These are phyloP conservation scores for Ceratobasidium theobromae DNA, from an alignment of 1,284 basidiomycete genomes.

Conservation along the genomic window DNA sequence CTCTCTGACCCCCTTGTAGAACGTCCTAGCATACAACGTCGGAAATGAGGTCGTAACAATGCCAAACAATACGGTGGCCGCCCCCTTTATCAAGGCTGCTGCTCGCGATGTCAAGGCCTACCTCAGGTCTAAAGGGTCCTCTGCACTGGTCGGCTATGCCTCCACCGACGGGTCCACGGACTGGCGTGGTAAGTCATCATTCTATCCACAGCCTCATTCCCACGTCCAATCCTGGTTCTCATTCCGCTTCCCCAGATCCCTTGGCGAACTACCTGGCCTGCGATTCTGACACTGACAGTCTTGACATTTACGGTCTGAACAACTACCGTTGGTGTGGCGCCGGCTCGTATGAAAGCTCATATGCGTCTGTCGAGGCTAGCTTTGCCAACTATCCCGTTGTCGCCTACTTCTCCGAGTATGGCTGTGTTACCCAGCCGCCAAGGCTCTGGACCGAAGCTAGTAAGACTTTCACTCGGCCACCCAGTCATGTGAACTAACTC, in stretches of 20 bases:
- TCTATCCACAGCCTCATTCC: neutral
- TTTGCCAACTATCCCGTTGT: constrained; percentile 65
- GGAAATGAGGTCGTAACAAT: constrained; percentile 84
- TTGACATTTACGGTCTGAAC: constrained; percentile 85
- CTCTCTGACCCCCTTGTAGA: constrained; percentile 35
- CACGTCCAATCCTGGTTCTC: neutral
- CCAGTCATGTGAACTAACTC: neutral
- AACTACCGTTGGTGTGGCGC: constrained; percentile 84
- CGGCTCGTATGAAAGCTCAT: constrained; percentile 58
- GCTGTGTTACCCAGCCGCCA: constrained; percentile 61
- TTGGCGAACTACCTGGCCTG: constrained; percentile 83
- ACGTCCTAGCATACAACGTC: constrained; percentile 63
- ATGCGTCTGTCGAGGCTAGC: constrained; percentile 51
- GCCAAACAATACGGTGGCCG: constrained; percentile 60
- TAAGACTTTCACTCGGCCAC: neutral
- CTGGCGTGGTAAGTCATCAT: constrained; percentile 53
- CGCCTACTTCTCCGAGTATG: constrained; percentile 91
- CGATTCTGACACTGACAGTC: constrained; percentile 65
- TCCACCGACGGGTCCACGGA: constrained; percentile 73
- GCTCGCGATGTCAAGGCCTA: constrained; percentile 87
- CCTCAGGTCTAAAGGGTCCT: constrained; percentile 61
- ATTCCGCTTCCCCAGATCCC: constrained; percentile 45
- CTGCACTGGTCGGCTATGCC: constrained; percentile 79
- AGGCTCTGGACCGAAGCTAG: constrained; percentile 76
- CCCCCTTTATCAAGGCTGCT: constrained; percentile 86